phyloP scores from a whole-genome alignment of 2,329 filamentous ascomycete species.

The Calonectria crousiana region DNA sequence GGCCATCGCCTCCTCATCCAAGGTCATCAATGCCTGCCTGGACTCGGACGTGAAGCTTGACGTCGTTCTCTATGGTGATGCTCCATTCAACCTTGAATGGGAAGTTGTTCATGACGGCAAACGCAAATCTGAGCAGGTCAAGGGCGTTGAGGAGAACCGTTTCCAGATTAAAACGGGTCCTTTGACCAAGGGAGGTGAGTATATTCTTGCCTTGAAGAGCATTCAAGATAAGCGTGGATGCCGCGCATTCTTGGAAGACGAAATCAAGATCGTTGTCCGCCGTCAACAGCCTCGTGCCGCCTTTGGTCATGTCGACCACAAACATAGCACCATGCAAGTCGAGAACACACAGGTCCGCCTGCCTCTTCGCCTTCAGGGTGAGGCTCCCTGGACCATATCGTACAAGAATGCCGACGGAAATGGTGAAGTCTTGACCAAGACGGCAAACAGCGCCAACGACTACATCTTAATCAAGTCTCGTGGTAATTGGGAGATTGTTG shows the following conservation, averaged over 20 bases:
- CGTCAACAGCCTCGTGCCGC: conserved; percentile 88
- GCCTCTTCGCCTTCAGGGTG: conserved; percentile 87
- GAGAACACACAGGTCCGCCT: conserved; percentile 81
- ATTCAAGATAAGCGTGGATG: conserved; percentile 90
- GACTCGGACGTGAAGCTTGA: conserved; percentile 83
- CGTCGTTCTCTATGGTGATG: conserved; percentile 82
- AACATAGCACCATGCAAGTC: conserved; percentile 78
- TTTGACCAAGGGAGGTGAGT: conserved; percentile 87
- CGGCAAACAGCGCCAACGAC: conserved; percentile 73
- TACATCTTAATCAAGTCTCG: conserved; percentile 72
- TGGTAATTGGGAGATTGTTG: conserved; percentile 84
- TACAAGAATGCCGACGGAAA: conserved; percentile 77
- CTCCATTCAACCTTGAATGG: conserved; percentile 91
- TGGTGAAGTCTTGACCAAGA: conserved; percentile 58
- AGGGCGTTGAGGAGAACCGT: conserved; percentile 71
- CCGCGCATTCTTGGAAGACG: conserved; percentile 86
- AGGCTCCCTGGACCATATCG: conserved; percentile 84
- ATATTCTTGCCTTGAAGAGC: conserved; percentile 86
- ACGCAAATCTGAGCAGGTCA: conserved; percentile 75
- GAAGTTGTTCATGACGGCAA: conserved; percentile 92
- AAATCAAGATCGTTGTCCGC: conserved; percentile 86
- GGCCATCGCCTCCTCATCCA: conserved; percentile 69
- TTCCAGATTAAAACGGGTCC: conserved; percentile 82
- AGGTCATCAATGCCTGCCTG: conserved; percentile 78
- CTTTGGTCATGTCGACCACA: conserved; percentile 89